Conservation (phyloP, 768 basidiomycete genomes). For the Suillus spraguei region DNA sequence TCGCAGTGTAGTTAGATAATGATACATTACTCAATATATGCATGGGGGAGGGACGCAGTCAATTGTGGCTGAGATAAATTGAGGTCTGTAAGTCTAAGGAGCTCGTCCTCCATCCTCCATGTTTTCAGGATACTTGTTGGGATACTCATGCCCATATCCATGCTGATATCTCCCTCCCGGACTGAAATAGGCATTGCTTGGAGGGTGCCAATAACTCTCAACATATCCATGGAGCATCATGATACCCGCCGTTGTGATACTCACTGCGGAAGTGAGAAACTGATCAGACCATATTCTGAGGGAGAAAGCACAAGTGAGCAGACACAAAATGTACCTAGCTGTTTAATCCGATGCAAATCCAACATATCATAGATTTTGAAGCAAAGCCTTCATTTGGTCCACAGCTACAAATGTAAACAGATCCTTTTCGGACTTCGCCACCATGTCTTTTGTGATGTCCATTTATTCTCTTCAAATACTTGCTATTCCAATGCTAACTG, state of each 20-base stretch:
- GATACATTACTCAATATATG: slow-evolving; percentile 5
- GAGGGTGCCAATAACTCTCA: background rate
- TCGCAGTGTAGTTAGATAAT: background rate
- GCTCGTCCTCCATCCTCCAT: background rate
- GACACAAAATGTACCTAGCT: too few relatives aligned
- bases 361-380: background rate
- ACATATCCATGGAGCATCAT: background rate
- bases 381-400: background rate
- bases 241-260: background rate
- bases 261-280: too few relatives aligned
- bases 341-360: background rate
- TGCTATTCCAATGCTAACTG: background rate
- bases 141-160: background rate
- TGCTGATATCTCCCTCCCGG: background rate
- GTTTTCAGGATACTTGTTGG: background rate
- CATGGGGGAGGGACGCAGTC: background rate
- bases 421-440: too few relatives aligned
- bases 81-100: background rate
- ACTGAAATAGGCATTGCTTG: background rate
- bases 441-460: background rate
- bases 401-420: too few relatives aligned
- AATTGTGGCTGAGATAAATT: background rate
- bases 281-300: too few relatives aligned
- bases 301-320: too few relatives aligned
- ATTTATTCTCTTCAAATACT: background rate